Evolutionary conservation across 179 eudicot species (phyloP).

Genomic region (Beta macrorhiza): DNA sequence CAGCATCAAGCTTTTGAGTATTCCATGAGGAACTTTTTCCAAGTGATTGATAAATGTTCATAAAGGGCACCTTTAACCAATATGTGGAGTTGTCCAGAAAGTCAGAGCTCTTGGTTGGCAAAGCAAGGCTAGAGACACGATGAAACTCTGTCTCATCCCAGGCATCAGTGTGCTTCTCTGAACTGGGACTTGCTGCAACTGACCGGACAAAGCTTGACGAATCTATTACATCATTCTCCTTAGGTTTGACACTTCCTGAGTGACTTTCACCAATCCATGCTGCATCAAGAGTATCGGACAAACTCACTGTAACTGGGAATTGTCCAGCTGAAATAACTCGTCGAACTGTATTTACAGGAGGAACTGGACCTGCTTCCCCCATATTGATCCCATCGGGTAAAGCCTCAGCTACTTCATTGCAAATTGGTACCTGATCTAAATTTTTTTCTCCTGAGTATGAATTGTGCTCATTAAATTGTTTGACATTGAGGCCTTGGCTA

Average conservation of each 20-base stretch:
- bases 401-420: slow-evolving; percentile 27
- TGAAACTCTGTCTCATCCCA: slow-evolving; percentile 30
- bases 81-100: slow-evolving; percentile 41
- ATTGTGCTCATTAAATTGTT: slow-evolving; percentile 29
- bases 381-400: slow-evolving; percentile 11
- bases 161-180: slow-evolving; percentile 33
- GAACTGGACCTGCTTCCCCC: slow-evolving; percentile 26
- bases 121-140: slow-evolving; percentile 31
- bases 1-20: slow-evolving; percentile 47
- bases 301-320: slow-evolving; percentile 37
- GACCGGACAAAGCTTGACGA: slow-evolving; percentile 32
- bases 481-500: slow-evolving; percentile 25
- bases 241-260: slow-evolving; percentile 27
- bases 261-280: slow-evolving; percentile 72
- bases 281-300: slow-evolving; percentile 76
- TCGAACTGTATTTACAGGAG: slow-evolving; percentile 33
- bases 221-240: slow-evolving; percentile 32
- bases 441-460: slow-evolving; percentile 27
- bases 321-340: slow-evolving; percentile 62
- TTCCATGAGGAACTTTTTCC: slow-evolving; percentile 39
- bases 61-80: slow-evolving; percentile 61
- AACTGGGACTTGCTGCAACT: slow-evolving; percentile 22
- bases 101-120: slow-evolving; percentile 40
- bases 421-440: slow-evolving; percentile 27
- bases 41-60: slow-evolving; percentile 46